Evolutionary conservation across 75 land plant species (phyloP).

Genomic region (Cunninghamia lanceolata): DNA sequence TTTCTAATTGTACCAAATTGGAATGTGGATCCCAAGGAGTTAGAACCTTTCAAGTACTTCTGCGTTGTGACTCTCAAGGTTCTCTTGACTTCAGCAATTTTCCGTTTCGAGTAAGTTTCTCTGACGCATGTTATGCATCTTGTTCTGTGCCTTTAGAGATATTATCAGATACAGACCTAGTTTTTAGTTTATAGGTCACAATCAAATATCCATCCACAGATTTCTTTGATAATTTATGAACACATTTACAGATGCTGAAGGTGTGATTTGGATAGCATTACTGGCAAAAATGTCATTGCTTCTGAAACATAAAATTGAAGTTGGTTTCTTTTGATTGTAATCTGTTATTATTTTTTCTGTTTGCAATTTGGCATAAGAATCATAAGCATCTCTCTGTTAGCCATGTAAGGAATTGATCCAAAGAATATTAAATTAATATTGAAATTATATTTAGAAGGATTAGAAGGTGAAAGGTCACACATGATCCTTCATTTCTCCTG

Average conservation of each 20-base stretch:
- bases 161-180: background rate
- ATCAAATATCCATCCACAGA: background rate
- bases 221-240: background rate
- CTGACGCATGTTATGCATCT: background rate
- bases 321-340: background rate
- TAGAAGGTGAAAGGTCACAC: background rate
- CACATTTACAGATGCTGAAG: background rate
- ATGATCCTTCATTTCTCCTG: background rate
- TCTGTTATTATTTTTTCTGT: background rate
- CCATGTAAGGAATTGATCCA: too few relatives aligned
- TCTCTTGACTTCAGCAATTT: constrained; percentile 70
- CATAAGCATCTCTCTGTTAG: too few relatives aligned
- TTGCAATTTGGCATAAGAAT: background rate
- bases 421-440: too few relatives aligned
- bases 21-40: constrained; percentile 31
- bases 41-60: constrained; percentile 62
- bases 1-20: constrained; percentile 3
- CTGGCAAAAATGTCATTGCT: background rate
- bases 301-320: background rate
- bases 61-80: constrained; percentile 83
- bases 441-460: too few relatives aligned
- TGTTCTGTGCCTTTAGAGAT: background rate
- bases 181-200: background rate
- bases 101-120: constrained; percentile 61
- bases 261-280: background rate